These are phyloP conservation scores for Aspergillus candidus DNA, from an alignment of 2,329 filamentous ascomycete genomes.

Conservation along the genomic window DNA sequence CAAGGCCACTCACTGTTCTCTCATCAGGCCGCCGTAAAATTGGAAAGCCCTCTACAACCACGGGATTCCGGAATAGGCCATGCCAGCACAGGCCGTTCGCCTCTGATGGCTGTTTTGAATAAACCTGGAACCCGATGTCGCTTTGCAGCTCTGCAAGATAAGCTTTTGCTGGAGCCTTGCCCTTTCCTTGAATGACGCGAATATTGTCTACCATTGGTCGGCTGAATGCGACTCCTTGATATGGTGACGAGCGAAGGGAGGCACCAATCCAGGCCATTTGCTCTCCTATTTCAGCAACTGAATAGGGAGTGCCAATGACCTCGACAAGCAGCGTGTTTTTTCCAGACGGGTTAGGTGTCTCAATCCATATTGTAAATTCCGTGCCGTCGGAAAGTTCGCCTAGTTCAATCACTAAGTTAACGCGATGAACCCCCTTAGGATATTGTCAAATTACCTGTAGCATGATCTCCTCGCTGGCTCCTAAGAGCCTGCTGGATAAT, in stretches of 20 bases:
- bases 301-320: not conserved
- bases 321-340: not conserved
- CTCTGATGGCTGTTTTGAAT: not conserved
- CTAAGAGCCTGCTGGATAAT: not conserved
- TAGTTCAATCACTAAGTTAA: too few relatives aligned
- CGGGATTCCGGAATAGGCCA: slow-evolving; percentile 21
- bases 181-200: too few relatives aligned
- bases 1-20: slow-evolving; percentile 21
- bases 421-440: too few relatives aligned
- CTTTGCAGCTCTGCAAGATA: too few relatives aligned
- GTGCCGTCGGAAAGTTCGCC: too few relatives aligned
- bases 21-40: slow-evolving; percentile 12
- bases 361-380: too few relatives aligned
- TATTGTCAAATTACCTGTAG: too few relatives aligned
- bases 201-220: too few relatives aligned
- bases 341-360: too few relatives aligned
- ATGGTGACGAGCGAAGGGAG: slow-evolving; percentile 23
- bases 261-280: slow-evolving; percentile 33
- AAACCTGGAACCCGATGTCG: too few relatives aligned
- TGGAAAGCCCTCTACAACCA: slow-evolving; percentile 28
- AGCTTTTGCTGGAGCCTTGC: too few relatives aligned
- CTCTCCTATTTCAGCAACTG: slow-evolving; percentile 30
- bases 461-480: too few relatives aligned
- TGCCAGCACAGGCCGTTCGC: slow-evolving; percentile 27
- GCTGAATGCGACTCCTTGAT: slow-evolving; percentile 10